Conservation (phyloP, 2,329 filamentous ascomycete genomes). For the Reticulascus tulasneorum region DNA sequence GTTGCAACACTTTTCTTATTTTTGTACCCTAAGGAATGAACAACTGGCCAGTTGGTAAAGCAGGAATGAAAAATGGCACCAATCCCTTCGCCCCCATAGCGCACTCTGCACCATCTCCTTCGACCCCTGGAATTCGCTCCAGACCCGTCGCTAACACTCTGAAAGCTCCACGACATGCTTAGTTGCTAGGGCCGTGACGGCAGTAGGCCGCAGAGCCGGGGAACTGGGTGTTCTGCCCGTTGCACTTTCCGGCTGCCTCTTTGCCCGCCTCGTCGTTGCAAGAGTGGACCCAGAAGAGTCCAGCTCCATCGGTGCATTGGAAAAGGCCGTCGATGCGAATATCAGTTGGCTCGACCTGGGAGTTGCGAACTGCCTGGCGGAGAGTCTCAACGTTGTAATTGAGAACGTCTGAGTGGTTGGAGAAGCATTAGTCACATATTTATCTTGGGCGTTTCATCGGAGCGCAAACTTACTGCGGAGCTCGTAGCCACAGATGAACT, state of each 20-base stretch:
- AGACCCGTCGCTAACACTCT: too few species aligned
- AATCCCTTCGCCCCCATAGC: too few species aligned
- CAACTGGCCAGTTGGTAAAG: neutral
- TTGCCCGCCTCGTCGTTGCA: neutral
- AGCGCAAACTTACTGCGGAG: neutral
- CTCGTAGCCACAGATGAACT: neutral
- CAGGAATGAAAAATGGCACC: too few species aligned
- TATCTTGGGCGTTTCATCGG: too few species aligned
- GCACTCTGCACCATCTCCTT: too few species aligned
- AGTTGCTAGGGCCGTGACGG: neutral
- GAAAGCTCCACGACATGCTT: too few species aligned
- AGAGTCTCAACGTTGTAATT: too few species aligned
- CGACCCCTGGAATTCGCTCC: too few species aligned
- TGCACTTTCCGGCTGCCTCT: neutral
- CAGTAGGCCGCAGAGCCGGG: neutral
- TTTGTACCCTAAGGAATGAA: slow-evolving; percentile 1
- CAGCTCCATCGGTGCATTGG: neutral
- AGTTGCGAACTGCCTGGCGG: too few species aligned
- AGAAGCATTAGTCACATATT: neutral
- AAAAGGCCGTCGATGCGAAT: neutral
- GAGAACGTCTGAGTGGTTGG: neutral
- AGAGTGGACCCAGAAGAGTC: neutral
- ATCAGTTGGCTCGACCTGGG: neutral
- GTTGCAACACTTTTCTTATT: too few species aligned
- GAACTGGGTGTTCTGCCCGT: neutral